Evolutionary conservation across 73 alveolate genomes (phyloP).

Genomic region (Breviolum minutum): DNA sequence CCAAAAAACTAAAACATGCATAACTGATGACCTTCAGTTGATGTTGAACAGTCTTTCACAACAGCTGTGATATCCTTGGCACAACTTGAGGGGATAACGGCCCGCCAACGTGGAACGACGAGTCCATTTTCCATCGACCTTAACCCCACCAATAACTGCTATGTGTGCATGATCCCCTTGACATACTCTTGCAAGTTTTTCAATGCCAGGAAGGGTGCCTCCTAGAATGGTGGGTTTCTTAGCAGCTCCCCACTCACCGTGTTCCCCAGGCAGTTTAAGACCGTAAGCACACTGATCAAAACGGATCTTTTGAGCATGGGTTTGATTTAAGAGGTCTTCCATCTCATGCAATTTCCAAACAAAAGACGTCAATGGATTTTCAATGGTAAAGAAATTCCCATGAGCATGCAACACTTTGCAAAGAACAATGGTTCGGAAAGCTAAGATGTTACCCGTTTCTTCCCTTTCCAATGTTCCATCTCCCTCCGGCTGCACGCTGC

Average conservation of each 20-base stretch:
- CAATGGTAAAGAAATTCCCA: not conserved
- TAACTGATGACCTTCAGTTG: not conserved
- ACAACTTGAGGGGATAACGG: not conserved
- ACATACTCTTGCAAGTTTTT: not conserved
- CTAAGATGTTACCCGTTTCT: not conserved
- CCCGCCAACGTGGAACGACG: not conserved
- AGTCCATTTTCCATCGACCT: not conserved
- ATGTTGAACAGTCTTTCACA: not conserved
- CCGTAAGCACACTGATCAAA: constrained; percentile 8
- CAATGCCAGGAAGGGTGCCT: not conserved
- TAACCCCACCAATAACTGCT: not conserved
- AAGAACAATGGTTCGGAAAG: not conserved
- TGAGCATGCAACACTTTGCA: not conserved
- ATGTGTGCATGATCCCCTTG: not conserved
- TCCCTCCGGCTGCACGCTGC: not conserved
- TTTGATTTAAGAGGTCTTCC: not conserved
- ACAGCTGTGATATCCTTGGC: not conserved
- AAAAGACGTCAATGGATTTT: not conserved
- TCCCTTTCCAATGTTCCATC: not conserved
- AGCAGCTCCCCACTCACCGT: not conserved
- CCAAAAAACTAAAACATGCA: no score
- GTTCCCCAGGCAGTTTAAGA: not conserved
- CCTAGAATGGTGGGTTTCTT: not conserved
- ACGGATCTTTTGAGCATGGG: not conserved
- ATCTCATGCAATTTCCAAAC: not conserved